Evolutionary conservation across 148 eudicot species (phyloP), one percentile per base, ranked within the genome.

Genomic region (Gaultheria prostrata): DNA sequence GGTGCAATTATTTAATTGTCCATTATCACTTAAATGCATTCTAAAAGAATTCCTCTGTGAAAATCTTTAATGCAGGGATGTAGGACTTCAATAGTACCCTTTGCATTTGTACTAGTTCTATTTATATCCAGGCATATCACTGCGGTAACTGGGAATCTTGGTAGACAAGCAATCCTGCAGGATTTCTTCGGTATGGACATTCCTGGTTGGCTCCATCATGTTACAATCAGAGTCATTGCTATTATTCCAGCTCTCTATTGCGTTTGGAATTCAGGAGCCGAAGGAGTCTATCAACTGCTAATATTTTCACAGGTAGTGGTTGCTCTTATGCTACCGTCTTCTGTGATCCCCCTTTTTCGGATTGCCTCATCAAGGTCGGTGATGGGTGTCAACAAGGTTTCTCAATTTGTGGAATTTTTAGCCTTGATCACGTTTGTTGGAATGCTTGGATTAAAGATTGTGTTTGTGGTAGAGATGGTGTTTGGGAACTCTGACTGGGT

Each of bases 181-280:
- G 93, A 92, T 67, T 92, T 95, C 72, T 91, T 97, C 46, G 87
- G 87, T 61, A 80, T 97, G 83, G 91, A 93, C 72, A 91, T 97
- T 87, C 98, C 98, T 26, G 91, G 90, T 82, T 97, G 99, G 99
- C 97, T 95, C 86, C 98, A 95, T 88, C 91, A 95, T 86, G 92
- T 91, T 39, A 93, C 94, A 33, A 86, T 93, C 79, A 93, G 98
- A 89, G 86, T 93, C 82, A 86, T 95, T 84, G 92, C 98, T 45
- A 88, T 93, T 24, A 83, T 95, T 78, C 92, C 90, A 71, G 98
- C 95, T 12, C 90, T 97, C 7, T 92, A 76, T 87, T 95, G 93
- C 82, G 84, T 94, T 71, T 92, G 95, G 98, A 85, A 85, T 84
- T 91, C 95, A 49, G 99, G 99, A 81, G 89, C 95, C 70, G 98